A percentile compares a stretch with the other conserved stretches of the same genome.
Evolutionary conservation across 1,139 yeast species (phyloP).

Genomic region (Candida sojae): DNA sequence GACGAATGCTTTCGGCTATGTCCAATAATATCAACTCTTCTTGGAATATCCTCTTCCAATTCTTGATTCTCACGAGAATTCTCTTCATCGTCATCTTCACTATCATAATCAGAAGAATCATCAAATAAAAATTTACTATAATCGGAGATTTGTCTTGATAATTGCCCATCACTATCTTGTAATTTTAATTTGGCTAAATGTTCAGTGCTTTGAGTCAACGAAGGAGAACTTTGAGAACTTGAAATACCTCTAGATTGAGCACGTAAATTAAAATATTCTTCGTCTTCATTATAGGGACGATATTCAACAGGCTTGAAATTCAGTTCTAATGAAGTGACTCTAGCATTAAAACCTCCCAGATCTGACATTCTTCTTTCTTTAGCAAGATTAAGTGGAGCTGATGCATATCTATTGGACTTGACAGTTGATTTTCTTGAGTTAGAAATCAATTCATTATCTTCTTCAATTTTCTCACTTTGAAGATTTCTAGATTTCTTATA

Average conservation of each 20-base stretch:
- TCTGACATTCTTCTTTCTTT: not conserved
- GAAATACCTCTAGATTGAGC: not conserved
- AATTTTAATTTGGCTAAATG: not conserved
- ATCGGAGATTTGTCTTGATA: conserved; percentile 33
- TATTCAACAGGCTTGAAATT: conserved; percentile 25
- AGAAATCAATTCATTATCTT: conserved; percentile 24
- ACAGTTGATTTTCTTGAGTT: conserved; percentile 36
- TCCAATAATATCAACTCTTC: conserved; percentile 1
- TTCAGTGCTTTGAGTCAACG: not conserved
- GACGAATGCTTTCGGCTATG: conserved; percentile 2
- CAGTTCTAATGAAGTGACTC: conserved; percentile 28
- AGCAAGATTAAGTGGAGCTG: conserved; percentile 28
- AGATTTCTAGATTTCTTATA: conserved; percentile 13
- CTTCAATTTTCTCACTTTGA: conserved; percentile 6
- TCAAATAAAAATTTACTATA: conserved; percentile 32
- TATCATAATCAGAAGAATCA: conserved; percentile 15
- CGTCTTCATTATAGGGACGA: conserved; percentile 11
- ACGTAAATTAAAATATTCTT: not conserved
- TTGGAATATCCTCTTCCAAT: conserved; percentile 5
- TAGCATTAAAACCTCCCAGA: conserved; percentile 1
- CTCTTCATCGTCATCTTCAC: conserved; percentile 12
- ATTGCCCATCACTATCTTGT: conserved; percentile 4
- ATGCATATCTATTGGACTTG: conserved; percentile 38
- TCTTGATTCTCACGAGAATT: no score
- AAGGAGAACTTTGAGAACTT: not conserved